These are phyloP conservation scores for Sinapis alba DNA, from an alignment of 441 rosid genomes.

Conservation along the genomic window DNA sequence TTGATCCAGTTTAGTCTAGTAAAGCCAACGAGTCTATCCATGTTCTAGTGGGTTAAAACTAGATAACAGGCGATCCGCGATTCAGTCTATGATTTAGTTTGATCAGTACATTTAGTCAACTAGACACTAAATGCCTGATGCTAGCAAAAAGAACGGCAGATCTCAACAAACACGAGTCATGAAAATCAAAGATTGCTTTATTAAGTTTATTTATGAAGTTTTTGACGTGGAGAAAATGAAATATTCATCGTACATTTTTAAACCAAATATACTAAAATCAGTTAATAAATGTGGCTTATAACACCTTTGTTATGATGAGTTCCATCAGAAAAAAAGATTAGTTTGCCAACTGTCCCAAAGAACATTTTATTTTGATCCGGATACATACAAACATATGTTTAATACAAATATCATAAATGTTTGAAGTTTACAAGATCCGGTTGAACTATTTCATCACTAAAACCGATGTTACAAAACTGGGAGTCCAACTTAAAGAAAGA, in stretches of 20 bases:
- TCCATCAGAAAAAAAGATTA: not conserved
- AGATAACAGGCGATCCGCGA: not conserved
- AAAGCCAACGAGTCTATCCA: not conserved
- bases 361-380: not conserved
- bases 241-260: too few species aligned
- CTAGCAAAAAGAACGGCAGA: too few species aligned
- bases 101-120: not conserved
- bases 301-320: not conserved
- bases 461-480: conserved; percentile 17
- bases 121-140: not conserved
- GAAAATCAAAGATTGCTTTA: too few species aligned
- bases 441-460: conserved; percentile 17
- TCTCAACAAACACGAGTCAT: too few species aligned
- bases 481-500: conserved; percentile 56
- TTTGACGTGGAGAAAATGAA: too few species aligned
- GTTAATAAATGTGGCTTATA: too few species aligned
- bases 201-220: too few species aligned
- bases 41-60: not conserved
- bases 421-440: not conserved
- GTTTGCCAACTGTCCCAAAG: not conserved
- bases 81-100: not conserved
- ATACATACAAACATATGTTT: not conserved
- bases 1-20: not conserved
- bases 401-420: not conserved
- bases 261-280: too few species aligned